phyloP scores from a whole-genome alignment of 345 rosid genomes.

The Syzygium oleosum region DNA sequence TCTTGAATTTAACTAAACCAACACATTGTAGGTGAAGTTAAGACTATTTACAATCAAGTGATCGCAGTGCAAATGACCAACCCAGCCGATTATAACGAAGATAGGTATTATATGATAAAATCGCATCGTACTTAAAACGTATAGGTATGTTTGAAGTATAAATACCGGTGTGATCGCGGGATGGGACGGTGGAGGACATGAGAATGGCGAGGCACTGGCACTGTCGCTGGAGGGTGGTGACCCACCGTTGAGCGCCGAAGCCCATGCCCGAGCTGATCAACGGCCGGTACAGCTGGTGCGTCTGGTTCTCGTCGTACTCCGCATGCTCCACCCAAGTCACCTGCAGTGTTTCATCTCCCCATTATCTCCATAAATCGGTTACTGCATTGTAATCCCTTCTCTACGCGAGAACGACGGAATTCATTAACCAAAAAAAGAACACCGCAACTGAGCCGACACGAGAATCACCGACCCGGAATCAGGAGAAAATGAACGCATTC shows the following conservation, averaged over 20 bases:
- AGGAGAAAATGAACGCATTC: neutral
- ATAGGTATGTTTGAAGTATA: neutral
- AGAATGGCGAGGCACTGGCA: constrained; percentile 88
- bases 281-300: constrained; percentile 66
- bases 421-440: no score
- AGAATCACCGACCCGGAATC: neutral
- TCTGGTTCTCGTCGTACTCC: constrained; percentile 68
- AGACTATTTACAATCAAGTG: no score
- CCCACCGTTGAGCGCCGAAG: constrained; percentile 91
- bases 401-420: neutral
- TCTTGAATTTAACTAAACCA: neutral
- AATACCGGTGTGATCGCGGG: constrained; percentile 50
- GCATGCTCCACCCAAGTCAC: constrained; percentile 99
- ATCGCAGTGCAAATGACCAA: no score
- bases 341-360: constrained; percentile 17
- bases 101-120: neutral
- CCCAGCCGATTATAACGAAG: no score
- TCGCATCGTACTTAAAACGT: neutral
- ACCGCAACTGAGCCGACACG: no score
- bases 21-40: neutral
- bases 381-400: neutral
- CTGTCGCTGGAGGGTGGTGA: constrained; percentile 89
- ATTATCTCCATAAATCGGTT: neutral
- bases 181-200: constrained; percentile 59
- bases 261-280: constrained; percentile 68